Evolutionary conservation across 2,329 filamentous ascomycete genomes (phyloP), one percentile per base, ranked within the genome.

Genomic region (Epichloe festucae): DNA sequence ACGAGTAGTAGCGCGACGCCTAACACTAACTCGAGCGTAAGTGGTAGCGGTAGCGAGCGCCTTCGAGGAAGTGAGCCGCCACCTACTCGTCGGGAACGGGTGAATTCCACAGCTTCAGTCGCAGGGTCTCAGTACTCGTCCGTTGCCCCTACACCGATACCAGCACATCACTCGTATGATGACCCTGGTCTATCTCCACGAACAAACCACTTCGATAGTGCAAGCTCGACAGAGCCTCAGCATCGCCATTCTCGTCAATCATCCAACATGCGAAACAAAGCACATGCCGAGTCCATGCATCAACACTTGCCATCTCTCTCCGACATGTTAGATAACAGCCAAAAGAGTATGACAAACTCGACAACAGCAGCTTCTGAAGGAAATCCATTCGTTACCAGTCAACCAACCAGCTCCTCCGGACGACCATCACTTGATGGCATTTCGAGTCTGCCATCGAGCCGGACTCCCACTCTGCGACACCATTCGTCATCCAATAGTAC

Each of bases 11-110:
- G 69, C 48, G 67, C 62, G 10, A 69, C 67, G 4, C 70, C 69
- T 3, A 67, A 65, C 27, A 61, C 62, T 35, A 61, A 57, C 7
- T 63, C 66, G 14, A 72, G 69, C n/a, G 66, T 65, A 4, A 77
- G 73, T 49, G 69, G 71, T n/a, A 71, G 73, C 48, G 69, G 72
- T 19, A 73, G 71, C 31, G 74, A 77, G 38, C 73, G 71, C 53
- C 63, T 70, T 38, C 67, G 63, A 19, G 73, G 70, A 19, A 76
- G 72, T 50, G 76, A 78, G 51, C 70, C 73, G 43, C 71, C 74
- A 4, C 68, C 70, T 11, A 64, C 63, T 36, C 67, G 73, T 8
- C 70, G 73, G 46, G 72, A 75, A 53, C 68, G 76, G 45, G 61
- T 77, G 43, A 69, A 69, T 43, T 79, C 77, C 14, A 66, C 69